A percentile compares a stretch with the other conserved stretches of the same genome.
Evolutionary conservation across 129 eudicot genomes (phyloP).

Genomic region (Heracleum sosnowskyi): DNA sequence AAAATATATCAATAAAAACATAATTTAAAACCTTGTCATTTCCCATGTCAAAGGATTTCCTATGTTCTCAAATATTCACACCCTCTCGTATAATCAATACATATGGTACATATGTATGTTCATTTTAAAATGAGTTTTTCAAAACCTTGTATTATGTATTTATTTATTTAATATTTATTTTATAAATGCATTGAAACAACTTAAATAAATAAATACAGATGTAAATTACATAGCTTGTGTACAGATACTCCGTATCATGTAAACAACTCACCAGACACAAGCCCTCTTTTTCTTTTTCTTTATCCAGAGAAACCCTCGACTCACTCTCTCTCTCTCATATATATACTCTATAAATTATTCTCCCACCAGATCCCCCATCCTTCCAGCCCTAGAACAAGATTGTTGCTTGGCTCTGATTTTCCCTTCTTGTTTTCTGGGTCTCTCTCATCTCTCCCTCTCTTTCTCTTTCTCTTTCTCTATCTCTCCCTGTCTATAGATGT

Average conservation of each 20-base stretch:
- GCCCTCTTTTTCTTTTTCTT: not conserved
- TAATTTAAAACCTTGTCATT: not conserved
- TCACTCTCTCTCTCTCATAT: slow-evolving; percentile 20
- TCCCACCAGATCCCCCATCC: slow-evolving; percentile 41
- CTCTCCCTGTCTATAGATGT: not conserved
- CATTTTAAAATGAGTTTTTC: too few species aligned
- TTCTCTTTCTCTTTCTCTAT: not conserved
- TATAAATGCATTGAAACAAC: not conserved
- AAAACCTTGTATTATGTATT: too few species aligned
- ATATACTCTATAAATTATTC: not conserved
- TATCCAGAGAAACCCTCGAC: not conserved
- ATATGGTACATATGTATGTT: too few species aligned
- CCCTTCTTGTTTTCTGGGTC: slow-evolving; percentile 17
- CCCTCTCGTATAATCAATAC: not conserved
- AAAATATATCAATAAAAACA: not conserved
- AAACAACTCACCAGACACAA: too few species aligned
- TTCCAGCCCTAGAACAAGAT: slow-evolving; percentile 27
- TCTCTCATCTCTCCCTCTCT: not conserved
- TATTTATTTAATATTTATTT: too few species aligned
- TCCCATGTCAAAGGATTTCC: slow-evolving; percentile 1
- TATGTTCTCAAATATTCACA: not conserved
- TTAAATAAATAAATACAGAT: not conserved
- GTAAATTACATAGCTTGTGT: not conserved
- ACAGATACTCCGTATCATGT: not conserved
- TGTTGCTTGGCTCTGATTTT: slow-evolving; percentile 31